These are phyloP conservation scores for Tuber aestivum DNA, from an alignment of 495 filamentous ascomycete species.

Conservation along the genomic window DNA sequence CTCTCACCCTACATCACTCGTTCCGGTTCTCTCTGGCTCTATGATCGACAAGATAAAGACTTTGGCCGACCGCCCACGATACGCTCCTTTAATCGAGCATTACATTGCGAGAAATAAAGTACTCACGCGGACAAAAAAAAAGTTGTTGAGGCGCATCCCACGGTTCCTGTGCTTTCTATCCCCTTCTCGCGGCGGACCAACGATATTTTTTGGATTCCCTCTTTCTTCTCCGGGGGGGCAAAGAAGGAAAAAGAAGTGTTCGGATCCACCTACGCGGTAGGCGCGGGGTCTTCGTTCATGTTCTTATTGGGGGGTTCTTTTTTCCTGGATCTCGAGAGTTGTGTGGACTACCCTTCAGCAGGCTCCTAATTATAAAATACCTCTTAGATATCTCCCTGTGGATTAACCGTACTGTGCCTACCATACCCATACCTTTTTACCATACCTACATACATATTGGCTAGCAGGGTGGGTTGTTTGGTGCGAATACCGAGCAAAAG, in stretches of 20 bases:
- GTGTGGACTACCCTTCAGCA: background rate
- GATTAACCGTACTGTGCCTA: background rate
- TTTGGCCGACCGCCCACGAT: background rate
- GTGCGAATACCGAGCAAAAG: background rate
- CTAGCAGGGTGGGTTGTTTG: background rate
- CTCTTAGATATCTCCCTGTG: background rate
- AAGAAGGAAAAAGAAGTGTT: background rate
- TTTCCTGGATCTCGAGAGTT: background rate
- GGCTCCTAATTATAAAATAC: background rate
- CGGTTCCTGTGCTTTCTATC: background rate
- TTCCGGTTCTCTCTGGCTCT: background rate
- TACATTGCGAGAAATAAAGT: background rate
- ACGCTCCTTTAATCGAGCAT: background rate
- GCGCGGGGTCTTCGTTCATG: background rate
- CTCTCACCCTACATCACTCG: slow-evolving; percentile 4
- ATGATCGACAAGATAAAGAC: background rate
- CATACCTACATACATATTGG: background rate
- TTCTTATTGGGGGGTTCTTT: background rate
- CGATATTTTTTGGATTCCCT: background rate
- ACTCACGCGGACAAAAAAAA: background rate
- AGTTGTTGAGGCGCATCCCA: background rate
- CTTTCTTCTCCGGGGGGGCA: background rate
- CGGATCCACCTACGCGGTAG: background rate
- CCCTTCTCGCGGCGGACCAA: background rate
- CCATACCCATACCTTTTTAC: background rate